These are phyloP conservation scores for Suhomyces anneliseae DNA, from an alignment of 1,139 yeast species.

Conservation along the genomic window DNA sequence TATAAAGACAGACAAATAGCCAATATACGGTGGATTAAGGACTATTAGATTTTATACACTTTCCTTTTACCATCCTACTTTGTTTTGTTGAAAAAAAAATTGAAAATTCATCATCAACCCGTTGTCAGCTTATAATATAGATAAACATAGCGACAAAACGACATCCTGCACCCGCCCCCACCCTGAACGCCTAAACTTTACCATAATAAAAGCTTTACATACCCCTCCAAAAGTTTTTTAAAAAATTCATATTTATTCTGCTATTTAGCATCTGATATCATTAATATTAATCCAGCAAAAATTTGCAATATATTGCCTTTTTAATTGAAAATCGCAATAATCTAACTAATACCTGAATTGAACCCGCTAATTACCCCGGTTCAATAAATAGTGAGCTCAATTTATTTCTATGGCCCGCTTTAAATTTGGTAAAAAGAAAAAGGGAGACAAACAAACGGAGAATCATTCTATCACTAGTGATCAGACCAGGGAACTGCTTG, in stretches of 20 bases:
- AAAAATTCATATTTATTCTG: neutral
- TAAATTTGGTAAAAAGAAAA: slow-evolving; percentile 30
- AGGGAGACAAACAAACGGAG: slow-evolving; percentile 11
- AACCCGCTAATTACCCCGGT: neutral
- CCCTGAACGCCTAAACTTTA: neutral
- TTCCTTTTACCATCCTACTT: no score
- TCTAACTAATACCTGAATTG: neutral
- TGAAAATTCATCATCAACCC: no score
- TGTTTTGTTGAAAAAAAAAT: neutral
- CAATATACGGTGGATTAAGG: neutral
- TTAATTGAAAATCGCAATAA: neutral
- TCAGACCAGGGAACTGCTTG: slow-evolving; percentile 6
- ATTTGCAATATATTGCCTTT: no score
- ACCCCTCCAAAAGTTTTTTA: slow-evolving; percentile 2
- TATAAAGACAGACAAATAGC: neutral
- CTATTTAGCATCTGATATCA: neutral
- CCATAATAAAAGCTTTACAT: neutral
- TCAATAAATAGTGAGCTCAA: neutral
- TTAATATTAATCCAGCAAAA: no score
- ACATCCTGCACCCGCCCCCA: slow-evolving; percentile 3
- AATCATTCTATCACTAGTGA: slow-evolving; percentile 15
- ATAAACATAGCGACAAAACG: neutral
- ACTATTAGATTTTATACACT: neutral
- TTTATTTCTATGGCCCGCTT: slow-evolving; percentile 26
- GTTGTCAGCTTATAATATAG: no score